Percentiles rank a stretch among this genome's conserved stretches.
These are phyloP conservation scores for Hymenoscyphus salicellus DNA, from an alignment of 2,329 filamentous ascomycete species.

Conservation along the genomic window DNA sequence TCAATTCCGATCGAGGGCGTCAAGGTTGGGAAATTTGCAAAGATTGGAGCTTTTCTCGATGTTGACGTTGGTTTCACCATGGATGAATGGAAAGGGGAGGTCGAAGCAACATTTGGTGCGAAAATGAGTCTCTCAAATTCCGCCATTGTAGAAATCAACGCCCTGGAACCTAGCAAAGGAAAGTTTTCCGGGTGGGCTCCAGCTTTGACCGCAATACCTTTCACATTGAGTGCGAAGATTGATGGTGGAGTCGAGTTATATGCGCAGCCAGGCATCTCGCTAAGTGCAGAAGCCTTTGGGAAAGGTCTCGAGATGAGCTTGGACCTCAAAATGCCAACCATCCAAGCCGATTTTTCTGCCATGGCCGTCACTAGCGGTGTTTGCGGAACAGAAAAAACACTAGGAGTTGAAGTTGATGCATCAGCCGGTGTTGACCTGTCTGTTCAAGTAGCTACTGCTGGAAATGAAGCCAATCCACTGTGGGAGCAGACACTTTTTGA, in stretches of 20 bases:
- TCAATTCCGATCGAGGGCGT: slow-evolving; percentile 9
- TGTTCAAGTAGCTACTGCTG: slow-evolving; percentile 6
- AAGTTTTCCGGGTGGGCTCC: slow-evolving; percentile 6
- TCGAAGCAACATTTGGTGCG: slow-evolving; percentile 4
- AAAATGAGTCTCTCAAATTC: slow-evolving; percentile 2
- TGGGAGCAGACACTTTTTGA: slow-evolving; percentile 7
- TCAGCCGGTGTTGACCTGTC: slow-evolving; percentile 3
- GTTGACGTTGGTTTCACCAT: slow-evolving; percentile 8
- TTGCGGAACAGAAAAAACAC: background rate
- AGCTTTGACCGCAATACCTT: slow-evolving; percentile 4
- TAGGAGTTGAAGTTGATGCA: slow-evolving; percentile 4
- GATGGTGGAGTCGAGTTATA: slow-evolving; percentile 4
- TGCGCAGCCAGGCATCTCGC: slow-evolving; percentile 3
- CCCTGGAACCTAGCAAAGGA: background rate
- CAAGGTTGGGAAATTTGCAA: slow-evolving; percentile 7
- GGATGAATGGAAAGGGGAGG: slow-evolving; percentile 7
- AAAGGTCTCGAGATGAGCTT: slow-evolving; percentile 6
- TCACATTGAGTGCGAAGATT: slow-evolving; percentile 7
- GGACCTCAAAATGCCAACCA: slow-evolving; percentile 5
- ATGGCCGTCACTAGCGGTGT: slow-evolving; percentile 5
- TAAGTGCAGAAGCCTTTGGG: slow-evolving; percentile 4
- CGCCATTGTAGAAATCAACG: slow-evolving; percentile 3
- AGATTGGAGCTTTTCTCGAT: slow-evolving; percentile 7
- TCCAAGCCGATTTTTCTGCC: slow-evolving; percentile 4
- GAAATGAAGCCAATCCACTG: slow-evolving; percentile 6